These are phyloP conservation scores for Cryptosporidium viatorum DNA, from an alignment of 169 alveolate species.

Conservation along the genomic window DNA sequence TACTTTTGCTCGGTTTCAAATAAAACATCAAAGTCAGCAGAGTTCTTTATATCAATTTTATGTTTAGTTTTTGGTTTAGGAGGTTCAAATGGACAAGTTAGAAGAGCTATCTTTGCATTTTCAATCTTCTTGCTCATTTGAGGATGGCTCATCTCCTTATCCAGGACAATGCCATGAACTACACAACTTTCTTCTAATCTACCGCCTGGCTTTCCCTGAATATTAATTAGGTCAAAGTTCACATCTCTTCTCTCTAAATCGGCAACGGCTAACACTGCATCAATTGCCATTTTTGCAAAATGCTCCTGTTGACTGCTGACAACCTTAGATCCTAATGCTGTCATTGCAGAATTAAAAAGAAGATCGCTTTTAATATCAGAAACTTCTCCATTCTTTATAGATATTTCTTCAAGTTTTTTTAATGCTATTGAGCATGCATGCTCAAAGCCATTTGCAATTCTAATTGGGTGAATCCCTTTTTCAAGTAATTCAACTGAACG, in stretches of 20 bases:
- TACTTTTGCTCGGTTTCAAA: slow-evolving; percentile 93
- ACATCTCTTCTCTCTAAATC: slow-evolving; percentile 97
- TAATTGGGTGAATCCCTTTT: slow-evolving; percentile 97
- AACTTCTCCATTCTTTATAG: slow-evolving; percentile 84
- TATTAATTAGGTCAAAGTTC: slow-evolving; percentile 97
- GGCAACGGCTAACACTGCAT: slow-evolving; percentile 98
- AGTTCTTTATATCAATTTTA: slow-evolving; percentile 95
- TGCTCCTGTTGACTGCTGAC: slow-evolving; percentile 92
- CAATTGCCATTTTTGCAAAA: slow-evolving; percentile 94
- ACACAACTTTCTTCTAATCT: slow-evolving; percentile 94
- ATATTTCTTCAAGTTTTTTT: slow-evolving; percentile 89
- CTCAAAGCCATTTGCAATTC: slow-evolving; percentile 98
- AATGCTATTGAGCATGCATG: slow-evolving; percentile 96
- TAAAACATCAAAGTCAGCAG: slow-evolving; percentile 92
- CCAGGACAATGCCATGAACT: slow-evolving; percentile 95
- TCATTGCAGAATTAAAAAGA: slow-evolving; percentile 91
- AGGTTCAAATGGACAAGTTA: slow-evolving; percentile 99
- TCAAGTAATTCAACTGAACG: slow-evolving; percentile 94
- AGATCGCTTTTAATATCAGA: slow-evolving; percentile 81
- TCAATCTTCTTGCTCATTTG: slow-evolving; percentile 95
- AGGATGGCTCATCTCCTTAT: slow-evolving; percentile 99
- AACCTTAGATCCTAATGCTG: slow-evolving; percentile 98
- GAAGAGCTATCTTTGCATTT: slow-evolving; percentile 96
- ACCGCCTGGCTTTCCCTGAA: slow-evolving; percentile 96
- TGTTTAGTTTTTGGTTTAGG: slow-evolving; percentile 99